Percentiles rank a stretch among this genome's conserved stretches.
phyloP scores from a whole-genome alignment of 179 eudicot genomes.

The Actinidia polygama region DNA sequence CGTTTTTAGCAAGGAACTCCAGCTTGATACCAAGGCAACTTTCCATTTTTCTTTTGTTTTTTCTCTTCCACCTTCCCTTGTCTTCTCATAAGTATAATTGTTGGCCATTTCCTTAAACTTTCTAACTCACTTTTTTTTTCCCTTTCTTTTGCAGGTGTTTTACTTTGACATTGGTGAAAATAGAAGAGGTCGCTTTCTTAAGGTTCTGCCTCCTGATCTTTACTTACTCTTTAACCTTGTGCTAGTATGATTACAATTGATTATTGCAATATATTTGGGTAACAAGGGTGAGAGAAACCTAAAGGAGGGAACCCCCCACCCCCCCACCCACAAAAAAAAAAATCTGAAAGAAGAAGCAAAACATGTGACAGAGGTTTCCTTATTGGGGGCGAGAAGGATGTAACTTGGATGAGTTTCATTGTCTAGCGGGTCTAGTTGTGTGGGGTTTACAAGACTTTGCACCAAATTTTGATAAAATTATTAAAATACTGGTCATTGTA shows the following conservation, averaged over 20 bases:
- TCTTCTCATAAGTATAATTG: not conserved
- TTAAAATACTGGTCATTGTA: not conserved
- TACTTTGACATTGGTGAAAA: conserved; percentile 96
- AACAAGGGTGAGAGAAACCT: no score
- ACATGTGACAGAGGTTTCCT: no score
- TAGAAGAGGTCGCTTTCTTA: conserved; percentile 91
- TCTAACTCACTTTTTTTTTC: not conserved
- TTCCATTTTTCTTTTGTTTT: not conserved
- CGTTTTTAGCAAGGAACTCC: conserved; percentile 86
- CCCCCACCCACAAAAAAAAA: no score
- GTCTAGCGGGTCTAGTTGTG: not conserved
- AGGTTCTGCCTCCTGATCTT: conserved; percentile 43
- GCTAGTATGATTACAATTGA: not conserved
- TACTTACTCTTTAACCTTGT: not conserved
- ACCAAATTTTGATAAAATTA: not conserved
- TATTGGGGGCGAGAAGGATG: not conserved
- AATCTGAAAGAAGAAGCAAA: no score
- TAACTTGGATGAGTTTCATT: not conserved
- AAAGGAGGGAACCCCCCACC: no score
- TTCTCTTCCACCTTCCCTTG: not conserved
- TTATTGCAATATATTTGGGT: not conserved
- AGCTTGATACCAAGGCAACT: conserved; percentile 84
- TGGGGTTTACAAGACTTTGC: not conserved
- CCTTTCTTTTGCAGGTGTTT: conserved; percentile 60
- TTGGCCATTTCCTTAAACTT: not conserved